Base-by-base conservation (phyloP, 176 grass and related monocot genomes). In the Neostapfia colusana region DNA sequence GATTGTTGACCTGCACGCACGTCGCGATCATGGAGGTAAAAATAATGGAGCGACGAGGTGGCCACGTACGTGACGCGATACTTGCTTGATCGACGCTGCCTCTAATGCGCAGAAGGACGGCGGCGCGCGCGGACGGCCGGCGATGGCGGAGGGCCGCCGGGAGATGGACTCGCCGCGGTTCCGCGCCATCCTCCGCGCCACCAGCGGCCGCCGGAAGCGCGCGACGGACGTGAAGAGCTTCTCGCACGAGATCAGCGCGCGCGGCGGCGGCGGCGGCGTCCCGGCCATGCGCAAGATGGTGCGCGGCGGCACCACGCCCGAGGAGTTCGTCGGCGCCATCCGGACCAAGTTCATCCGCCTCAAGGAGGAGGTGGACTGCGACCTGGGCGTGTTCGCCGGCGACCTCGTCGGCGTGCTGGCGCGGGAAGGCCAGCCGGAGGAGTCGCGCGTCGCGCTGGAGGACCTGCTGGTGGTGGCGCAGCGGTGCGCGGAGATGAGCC, bases 121-220 rank as follows among this genome's bases (percentile, higher is more conserved):
- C 8, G 70, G 36, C 18, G 74, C 26, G 21, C 60, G 53, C 0
- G 84, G 27, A 21, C 58, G 63, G 4, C 66, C 79, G 39, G 76
- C 89, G 63, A 72, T 59, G 37, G 80, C 82, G 66, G 82, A 85
- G 16, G 68, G 65, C 6, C 25, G 12, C 1, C 74, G 82, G 89
- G 89, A 94, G 89, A 90, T 92, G 82, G 87, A 98, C 76, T 98
- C 91, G 2, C 95, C 91, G 7, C 76, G 95, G 63, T 98, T 98
- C 82, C 80, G 95, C n/a, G 87, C 95, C 26, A 85, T 95, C 74
- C 77, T 94, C 21, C 88, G 95, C 2, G 95, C 80, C 34, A 98
- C 95, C 1, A 98, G 95, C 69, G 91, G 91, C 8, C 88, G 95
- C 8, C 85, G 85, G 50, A 98, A 92, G 95, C 85, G 89, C 58